phyloP scores from a whole-genome alignment of 2,329 filamentous ascomycete species.

The Ophiostoma ips region DNA sequence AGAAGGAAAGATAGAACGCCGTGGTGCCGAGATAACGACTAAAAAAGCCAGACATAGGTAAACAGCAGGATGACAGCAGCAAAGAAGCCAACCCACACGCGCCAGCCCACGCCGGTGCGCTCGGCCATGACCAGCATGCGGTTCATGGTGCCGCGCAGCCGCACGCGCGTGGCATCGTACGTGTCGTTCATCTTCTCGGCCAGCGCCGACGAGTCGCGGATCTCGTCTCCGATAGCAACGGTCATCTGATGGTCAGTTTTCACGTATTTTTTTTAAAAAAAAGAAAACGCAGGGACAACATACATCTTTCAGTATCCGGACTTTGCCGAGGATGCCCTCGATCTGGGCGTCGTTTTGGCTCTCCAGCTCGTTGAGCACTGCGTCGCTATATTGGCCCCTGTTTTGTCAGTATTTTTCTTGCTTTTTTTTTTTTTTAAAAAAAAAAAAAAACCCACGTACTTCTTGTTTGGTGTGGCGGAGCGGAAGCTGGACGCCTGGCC shows the following conservation, averaged over 20 bases:
- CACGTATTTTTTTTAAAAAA: background rate
- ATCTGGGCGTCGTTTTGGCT: conserved; percentile 89
- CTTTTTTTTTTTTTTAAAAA: too few relatives aligned
- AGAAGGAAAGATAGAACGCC: background rate
- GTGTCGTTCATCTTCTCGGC: conserved; percentile 93
- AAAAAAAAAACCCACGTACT: conserved; percentile 11
- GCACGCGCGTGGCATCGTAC: conserved; percentile 72
- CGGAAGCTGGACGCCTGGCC: conserved; percentile 34
- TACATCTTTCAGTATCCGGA: conserved; percentile 79
- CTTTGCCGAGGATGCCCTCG: conserved; percentile 81
- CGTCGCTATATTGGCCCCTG: conserved; percentile 75
- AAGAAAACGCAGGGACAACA: conserved; percentile 18
- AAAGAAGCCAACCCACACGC: conserved; percentile 85
- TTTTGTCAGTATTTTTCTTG: too few relatives aligned
- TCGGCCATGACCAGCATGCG: conserved; percentile 94
- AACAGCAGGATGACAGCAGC: conserved; percentile 70
- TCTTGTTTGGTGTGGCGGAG: conserved; percentile 57
- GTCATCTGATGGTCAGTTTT: conserved; percentile 49
- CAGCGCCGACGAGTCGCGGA: conserved; percentile 74
- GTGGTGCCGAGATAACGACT: background rate
- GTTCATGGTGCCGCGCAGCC: conserved; percentile 86
- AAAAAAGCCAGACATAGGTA: conserved; percentile 85
- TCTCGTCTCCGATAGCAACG: conserved; percentile 85
- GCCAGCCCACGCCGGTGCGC: conserved; percentile 89
- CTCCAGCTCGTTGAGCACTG: conserved; percentile 84